Evolutionary conservation across 2,329 filamentous ascomycete genomes (phyloP).

Genomic region (Cercospora citrullina): DNA sequence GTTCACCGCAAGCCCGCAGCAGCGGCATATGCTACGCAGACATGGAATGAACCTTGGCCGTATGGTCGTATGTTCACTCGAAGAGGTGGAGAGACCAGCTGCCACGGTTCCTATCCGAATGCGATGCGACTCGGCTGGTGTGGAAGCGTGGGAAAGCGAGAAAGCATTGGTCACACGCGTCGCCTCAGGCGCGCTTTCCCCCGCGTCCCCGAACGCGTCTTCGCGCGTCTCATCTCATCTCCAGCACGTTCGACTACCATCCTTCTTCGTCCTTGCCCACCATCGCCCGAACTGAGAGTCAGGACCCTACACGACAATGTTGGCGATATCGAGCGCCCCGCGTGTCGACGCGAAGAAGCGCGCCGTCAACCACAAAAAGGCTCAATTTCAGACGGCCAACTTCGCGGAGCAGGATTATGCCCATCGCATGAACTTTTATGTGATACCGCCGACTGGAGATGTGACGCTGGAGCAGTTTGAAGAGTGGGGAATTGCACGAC

Average conservation of each 20-base stretch:
- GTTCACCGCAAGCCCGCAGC: neutral
- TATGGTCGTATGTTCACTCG: neutral
- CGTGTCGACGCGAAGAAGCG: slow-evolving; percentile 69
- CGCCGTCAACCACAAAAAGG: slow-evolving; percentile 70
- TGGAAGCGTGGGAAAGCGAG: neutral
- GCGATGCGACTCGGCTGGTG: neutral
- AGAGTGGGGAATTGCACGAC: slow-evolving; percentile 93
- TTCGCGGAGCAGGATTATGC: slow-evolving; percentile 80
- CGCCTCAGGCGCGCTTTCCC: neutral
- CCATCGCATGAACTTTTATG: slow-evolving; percentile 89
- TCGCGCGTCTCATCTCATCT: slow-evolving; percentile 3
- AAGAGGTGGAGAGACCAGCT: neutral
- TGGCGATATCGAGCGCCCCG: slow-evolving; percentile 33
- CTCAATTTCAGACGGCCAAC: slow-evolving; percentile 77
- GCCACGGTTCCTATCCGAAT: neutral
- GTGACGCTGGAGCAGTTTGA: slow-evolving; percentile 97
- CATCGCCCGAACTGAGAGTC: neutral
- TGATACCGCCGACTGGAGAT: slow-evolving; percentile 82
- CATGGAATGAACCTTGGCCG: neutral
- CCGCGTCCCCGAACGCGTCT: neutral
- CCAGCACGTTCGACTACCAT: neutral
- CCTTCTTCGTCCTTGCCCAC: neutral
- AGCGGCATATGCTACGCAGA: neutral
- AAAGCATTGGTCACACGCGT: neutral
- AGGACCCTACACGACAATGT: slow-evolving; percentile 25